phyloP scores from a whole-genome alignment of 2,329 filamentous ascomycete species.

The Pseudogymnoascus sp. region DNA sequence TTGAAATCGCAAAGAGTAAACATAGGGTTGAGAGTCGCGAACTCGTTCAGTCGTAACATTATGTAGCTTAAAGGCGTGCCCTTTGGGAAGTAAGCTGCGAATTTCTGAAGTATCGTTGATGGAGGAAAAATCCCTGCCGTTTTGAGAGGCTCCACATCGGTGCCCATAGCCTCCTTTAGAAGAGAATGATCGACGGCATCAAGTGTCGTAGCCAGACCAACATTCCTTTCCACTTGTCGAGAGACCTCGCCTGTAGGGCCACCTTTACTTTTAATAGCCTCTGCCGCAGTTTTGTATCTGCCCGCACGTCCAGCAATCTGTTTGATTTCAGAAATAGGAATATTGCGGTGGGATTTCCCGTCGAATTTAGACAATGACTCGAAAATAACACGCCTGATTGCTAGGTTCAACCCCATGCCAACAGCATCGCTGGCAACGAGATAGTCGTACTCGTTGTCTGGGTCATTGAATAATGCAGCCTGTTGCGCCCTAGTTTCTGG shows the following conservation, averaged over 20 bases:
- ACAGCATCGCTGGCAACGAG: constrained; percentile 92
- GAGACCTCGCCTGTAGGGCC: neutral
- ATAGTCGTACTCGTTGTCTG: constrained; percentile 89
- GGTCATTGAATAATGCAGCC: constrained; percentile 88
- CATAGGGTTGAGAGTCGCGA: constrained; percentile 51
- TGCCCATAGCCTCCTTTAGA: constrained; percentile 53
- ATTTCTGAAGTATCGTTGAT: constrained; percentile 59
- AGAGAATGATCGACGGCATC: constrained; percentile 57
- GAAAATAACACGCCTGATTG: constrained; percentile 84
- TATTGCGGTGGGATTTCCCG: constrained; percentile 33
- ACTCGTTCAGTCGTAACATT: constrained; percentile 62
- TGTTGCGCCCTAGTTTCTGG: constrained; percentile 90
- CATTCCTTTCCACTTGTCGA: constrained; percentile 16
- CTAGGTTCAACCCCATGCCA: constrained; percentile 93
- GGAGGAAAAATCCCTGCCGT: constrained; percentile 70
- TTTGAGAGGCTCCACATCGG: constrained; percentile 55
- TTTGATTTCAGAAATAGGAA: constrained; percentile 73
- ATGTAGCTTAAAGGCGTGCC: constrained; percentile 78
- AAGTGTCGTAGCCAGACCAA: constrained; percentile 73
- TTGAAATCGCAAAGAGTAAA: constrained; percentile 63
- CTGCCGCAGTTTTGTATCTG: constrained; percentile 65
- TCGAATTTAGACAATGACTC: constrained; percentile 68
- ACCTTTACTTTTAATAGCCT: constrained; percentile 33
- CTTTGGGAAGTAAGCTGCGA: constrained; percentile 72
- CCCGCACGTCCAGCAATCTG: constrained; percentile 93